A percentile compares a stretch with the other conserved stretches of the same genome.
Conservation (phyloP, 371 early-diverging fungal species). For the Nosema muscidifuracis region DNA sequence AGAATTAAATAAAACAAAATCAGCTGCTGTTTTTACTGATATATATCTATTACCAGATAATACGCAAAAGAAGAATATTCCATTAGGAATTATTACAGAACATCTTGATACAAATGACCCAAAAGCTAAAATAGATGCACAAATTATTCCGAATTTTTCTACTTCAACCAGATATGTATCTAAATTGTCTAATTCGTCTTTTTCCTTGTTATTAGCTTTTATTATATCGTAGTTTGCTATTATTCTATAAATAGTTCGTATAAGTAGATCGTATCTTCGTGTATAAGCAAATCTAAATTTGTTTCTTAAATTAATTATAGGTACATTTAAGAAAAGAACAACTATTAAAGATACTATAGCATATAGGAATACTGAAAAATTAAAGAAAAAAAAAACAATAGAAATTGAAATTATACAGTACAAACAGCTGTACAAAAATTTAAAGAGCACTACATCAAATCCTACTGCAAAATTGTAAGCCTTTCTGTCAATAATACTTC, state of each 20-base stretch:
- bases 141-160: not conserved
- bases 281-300: constrained; percentile 35
- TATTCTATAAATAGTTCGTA: constrained; percentile 31
- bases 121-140: constrained; percentile 4
- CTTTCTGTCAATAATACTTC: constrained; percentile 14
- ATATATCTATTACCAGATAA: not conserved
- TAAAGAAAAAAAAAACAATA: not conserved
- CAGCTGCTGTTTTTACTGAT: not conserved
- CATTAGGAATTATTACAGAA: constrained; percentile 26
- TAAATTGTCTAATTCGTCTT: constrained; percentile 33
- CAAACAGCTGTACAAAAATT: not conserved
- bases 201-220: constrained; percentile 53
- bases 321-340: not conserved
- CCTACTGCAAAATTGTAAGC: not conserved
- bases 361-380: not conserved
- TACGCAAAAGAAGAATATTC: not conserved
- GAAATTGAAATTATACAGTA: not conserved
- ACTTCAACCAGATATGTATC: constrained; percentile 20
- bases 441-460: not conserved
- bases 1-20: not conserved
- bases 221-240: constrained; percentile 55
- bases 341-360: not conserved
- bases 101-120: constrained; percentile 3
- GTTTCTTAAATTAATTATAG: constrained; percentile 39
- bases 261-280: constrained; percentile 16